Conservation (phyloP, 345 rosid species). For the Gynandropsis gynandra region DNA sequence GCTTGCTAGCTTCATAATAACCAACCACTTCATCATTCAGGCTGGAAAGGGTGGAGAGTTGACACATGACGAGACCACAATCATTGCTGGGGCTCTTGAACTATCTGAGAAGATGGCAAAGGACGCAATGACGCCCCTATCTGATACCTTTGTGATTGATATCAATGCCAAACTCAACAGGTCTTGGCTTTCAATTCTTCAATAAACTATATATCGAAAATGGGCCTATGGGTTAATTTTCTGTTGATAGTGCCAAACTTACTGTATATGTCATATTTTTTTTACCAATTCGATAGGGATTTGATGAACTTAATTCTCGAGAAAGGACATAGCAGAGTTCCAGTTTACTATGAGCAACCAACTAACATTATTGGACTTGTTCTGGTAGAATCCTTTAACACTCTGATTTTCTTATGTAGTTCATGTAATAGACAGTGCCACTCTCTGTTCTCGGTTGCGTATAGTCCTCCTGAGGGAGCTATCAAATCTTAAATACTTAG, state of each 20-base stretch:
- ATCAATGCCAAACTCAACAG: conserved; percentile 78
- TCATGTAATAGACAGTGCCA: background rate
- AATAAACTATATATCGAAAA: conserved; percentile 3
- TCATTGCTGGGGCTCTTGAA: conserved; percentile 98
- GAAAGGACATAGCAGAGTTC: conserved; percentile 98
- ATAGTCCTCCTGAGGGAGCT: too few species aligned
- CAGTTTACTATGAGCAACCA: conserved; percentile 85
- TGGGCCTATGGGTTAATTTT: conserved; percentile 8
- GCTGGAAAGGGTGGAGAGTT: conserved; percentile 99
- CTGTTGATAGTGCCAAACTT: background rate
- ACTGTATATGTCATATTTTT: conserved; percentile 1
- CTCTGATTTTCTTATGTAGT: conserved; percentile 11
- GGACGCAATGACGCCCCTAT: conserved; percentile 87
- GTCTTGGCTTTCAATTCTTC: conserved; percentile 30
- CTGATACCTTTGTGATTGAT: conserved; percentile 74
- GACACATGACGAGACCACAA: conserved; percentile 96
- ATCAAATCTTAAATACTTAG: too few species aligned
- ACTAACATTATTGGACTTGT: conserved; percentile 87
- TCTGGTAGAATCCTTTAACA: conserved; percentile 40
- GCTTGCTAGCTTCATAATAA: background rate
- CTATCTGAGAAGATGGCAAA: conserved; percentile 76
- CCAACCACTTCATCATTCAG: conserved; percentile 29
- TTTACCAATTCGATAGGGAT: conserved; percentile 38
- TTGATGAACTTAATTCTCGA: conserved; percentile 78
- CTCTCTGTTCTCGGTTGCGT: too few species aligned